phyloP scores from a whole-genome alignment of 2,329 filamentous ascomycete genomes.

The Aspergillus sp. region DNA sequence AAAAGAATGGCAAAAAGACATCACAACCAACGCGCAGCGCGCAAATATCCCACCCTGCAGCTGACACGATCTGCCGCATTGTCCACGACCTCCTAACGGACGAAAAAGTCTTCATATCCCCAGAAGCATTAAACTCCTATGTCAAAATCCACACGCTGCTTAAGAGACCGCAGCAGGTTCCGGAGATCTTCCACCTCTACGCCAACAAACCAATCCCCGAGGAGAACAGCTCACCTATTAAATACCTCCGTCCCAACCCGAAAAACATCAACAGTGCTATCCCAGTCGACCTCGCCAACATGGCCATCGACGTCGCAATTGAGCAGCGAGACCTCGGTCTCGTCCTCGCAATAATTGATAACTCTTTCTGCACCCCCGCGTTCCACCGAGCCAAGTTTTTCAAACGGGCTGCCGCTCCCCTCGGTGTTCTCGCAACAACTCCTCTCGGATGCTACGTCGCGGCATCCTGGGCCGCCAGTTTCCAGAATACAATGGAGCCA shows the following conservation, averaged over 20 bases:
- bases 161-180: constrained; percentile 71
- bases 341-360: constrained; percentile 74
- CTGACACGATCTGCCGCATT: constrained; percentile 50
- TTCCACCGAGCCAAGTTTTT: constrained; percentile 46
- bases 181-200: constrained; percentile 77
- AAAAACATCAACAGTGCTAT: constrained; percentile 71
- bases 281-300: constrained; percentile 66
- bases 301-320: constrained; percentile 77
- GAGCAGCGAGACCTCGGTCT: constrained; percentile 73
- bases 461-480: constrained; percentile 64
- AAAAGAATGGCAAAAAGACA: constrained; percentile 31
- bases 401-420: constrained; percentile 40
- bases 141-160: constrained; percentile 74
- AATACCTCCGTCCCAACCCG: constrained; percentile 64
- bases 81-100: constrained; percentile 72
- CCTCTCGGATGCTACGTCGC: constrained; percentile 59
- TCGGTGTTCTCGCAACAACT: constrained; percentile 38
- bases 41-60: constrained; percentile 35
- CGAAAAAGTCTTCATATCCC: constrained; percentile 76
- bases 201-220: constrained; percentile 75
- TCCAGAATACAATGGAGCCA: constrained; percentile 76
- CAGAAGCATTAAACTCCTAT: constrained; percentile 70
- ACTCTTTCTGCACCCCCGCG: constrained; percentile 48
- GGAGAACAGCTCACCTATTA: constrained; percentile 58
- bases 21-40: constrained; percentile 26